phyloP scores from a whole-genome alignment of 768 basidiomycete genomes.

The Candolleomyces aberdarensis region DNA sequence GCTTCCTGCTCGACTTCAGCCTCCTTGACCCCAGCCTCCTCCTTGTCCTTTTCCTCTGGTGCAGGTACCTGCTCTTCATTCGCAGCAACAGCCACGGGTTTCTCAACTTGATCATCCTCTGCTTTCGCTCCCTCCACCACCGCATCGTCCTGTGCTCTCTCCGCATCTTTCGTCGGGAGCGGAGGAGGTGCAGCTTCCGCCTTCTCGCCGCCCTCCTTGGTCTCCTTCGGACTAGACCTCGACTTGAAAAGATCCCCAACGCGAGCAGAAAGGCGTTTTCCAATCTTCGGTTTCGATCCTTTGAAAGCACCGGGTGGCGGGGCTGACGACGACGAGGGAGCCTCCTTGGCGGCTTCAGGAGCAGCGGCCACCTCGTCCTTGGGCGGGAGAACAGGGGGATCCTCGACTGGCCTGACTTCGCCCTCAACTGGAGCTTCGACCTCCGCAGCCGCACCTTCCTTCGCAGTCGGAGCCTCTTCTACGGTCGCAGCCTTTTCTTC shows the following conservation, averaged over 20 bases:
- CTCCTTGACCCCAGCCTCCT: neutral
- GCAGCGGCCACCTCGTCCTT: neutral
- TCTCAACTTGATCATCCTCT: too few relatives aligned
- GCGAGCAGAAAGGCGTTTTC: constrained; percentile 4
- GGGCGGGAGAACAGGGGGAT: neutral
- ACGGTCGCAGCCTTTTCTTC: too few relatives aligned
- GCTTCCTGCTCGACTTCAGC: neutral
- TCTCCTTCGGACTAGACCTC: neutral
- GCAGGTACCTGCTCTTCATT: too few relatives aligned
- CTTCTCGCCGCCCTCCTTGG: neutral
- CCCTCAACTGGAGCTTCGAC: too few relatives aligned
- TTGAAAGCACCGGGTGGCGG: neutral
- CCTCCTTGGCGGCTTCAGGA: neutral
- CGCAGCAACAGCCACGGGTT: too few relatives aligned
- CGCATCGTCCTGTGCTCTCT: too few relatives aligned
- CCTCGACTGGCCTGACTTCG: too few relatives aligned
- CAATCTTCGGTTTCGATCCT: neutral
- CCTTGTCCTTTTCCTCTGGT: too few relatives aligned
- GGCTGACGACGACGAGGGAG: neutral
- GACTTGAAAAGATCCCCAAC: constrained; percentile 8
- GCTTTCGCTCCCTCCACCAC: too few relatives aligned
- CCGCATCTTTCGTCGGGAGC: too few relatives aligned
- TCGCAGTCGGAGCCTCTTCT: too few relatives aligned
- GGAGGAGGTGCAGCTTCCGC: neutral
- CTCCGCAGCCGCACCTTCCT: too few relatives aligned